These are phyloP conservation scores for Dactylellina sp. DNA, from an alignment of 2,329 filamentous ascomycete species.

Conservation along the genomic window DNA sequence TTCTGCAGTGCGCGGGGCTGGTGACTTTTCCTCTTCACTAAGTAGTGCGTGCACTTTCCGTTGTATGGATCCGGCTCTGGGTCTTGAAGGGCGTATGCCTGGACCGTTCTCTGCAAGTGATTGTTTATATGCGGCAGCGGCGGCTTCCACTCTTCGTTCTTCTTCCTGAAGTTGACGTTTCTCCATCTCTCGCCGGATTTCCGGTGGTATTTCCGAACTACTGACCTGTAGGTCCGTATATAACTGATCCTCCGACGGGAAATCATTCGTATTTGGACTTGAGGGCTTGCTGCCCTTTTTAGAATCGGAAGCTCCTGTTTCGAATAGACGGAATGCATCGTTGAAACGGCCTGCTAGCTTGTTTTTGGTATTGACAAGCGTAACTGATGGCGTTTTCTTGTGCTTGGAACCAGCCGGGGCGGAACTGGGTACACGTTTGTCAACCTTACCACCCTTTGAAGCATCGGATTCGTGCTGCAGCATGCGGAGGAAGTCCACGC, in stretches of 20 bases:
- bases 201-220: slow-evolving; percentile 76
- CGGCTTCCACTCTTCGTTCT: slow-evolving; percentile 87
- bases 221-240: slow-evolving; percentile 69
- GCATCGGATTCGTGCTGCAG: slow-evolving; percentile 74
- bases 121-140: slow-evolving; percentile 86
- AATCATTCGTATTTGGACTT: slow-evolving; percentile 63
- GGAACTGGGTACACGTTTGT: slow-evolving; percentile 74
- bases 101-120: slow-evolving; percentile 67
- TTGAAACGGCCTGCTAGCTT: slow-evolving; percentile 90
- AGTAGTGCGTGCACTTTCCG: slow-evolving; percentile 88
- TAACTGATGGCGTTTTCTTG: slow-evolving; percentile 70
- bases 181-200: slow-evolving; percentile 90
- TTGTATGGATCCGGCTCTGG: slow-evolving; percentile 77
- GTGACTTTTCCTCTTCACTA: slow-evolving; percentile 76
- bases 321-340: slow-evolving; percentile 92
- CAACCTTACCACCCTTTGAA: slow-evolving; percentile 64
- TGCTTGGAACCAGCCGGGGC: slow-evolving; percentile 76
- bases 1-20: slow-evolving; percentile 78
- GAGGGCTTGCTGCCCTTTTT: slow-evolving; percentile 61
- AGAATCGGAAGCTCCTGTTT: slow-evolving; percentile 65
- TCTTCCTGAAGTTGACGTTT: slow-evolving; percentile 83
- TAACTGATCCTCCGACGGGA: slow-evolving; percentile 65
- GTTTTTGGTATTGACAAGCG: slow-evolving; percentile 71
- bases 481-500: slow-evolving; percentile 83
- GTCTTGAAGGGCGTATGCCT: slow-evolving; percentile 63